Percentiles rank a stretch among this genome's conserved stretches.
Evolutionary conservation across 1,284 basidiomycete genomes (phyloP).

Genomic region (Sanghuangporus baumii): DNA sequence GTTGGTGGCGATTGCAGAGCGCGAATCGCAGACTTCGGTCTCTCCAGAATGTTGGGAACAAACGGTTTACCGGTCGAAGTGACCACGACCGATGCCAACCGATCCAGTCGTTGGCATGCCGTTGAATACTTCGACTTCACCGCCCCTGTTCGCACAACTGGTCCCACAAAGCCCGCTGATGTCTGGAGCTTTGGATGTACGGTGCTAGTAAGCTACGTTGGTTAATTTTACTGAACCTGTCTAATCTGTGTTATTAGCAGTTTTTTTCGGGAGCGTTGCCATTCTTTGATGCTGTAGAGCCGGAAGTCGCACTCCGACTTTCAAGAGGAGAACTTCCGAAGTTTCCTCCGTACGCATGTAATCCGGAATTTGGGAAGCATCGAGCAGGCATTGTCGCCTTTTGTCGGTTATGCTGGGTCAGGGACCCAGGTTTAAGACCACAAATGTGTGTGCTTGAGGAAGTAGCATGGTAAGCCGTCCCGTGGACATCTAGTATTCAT

Average conservation of each 20-base stretch:
- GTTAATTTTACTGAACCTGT: not conserved
- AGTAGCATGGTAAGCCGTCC: not conserved
- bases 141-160: not conserved
- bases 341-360: not conserved
- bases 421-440: not conserved
- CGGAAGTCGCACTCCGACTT: not conserved
- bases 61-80: not conserved
- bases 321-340: not conserved
- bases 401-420: conserved; percentile 8
- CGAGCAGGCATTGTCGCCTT: not conserved
- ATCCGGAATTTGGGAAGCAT: not conserved
- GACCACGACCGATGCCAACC: not conserved
- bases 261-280: conserved; percentile 5
- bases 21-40: conserved; percentile 10
- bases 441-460: not conserved
- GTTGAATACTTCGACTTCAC: not conserved
- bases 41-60: conserved; percentile 4
- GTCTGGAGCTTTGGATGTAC: conserved; percentile 10
- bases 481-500: not conserved
- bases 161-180: conserved; percentile 7
- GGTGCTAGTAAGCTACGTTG: not conserved
- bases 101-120: not conserved
- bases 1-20: conserved; percentile 1
- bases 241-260: conserved; percentile 8
- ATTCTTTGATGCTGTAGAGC: not conserved